These are phyloP conservation scores for Scheffersomyces insectosa DNA, from an alignment of 1,139 yeast genomes.

Conservation along the genomic window DNA sequence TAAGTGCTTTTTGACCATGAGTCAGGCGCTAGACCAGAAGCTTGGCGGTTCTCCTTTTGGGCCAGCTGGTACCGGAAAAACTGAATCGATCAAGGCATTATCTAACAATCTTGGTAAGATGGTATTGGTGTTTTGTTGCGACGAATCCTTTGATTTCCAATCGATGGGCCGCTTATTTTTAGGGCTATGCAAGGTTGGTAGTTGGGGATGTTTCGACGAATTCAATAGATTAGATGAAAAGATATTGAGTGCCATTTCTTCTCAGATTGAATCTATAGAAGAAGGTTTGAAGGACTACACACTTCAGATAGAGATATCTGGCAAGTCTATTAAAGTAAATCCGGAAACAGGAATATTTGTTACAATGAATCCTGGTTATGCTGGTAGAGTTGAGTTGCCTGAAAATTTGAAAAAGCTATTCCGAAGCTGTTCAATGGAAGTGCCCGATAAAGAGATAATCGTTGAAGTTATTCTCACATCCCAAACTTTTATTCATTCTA, in stretches of 20 bases:
- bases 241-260: conserved; percentile 81
- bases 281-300: conserved; percentile 36
- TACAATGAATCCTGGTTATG: conserved; percentile 90
- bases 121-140: conserved; percentile 89
- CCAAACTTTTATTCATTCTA: conserved; percentile 64
- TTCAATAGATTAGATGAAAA: conserved; percentile 77
- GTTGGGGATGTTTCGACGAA: conserved; percentile 97
- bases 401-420: conserved; percentile 83
- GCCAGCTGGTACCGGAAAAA: conserved; percentile 98
- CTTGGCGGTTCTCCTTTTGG: conserved; percentile 94
- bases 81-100: conserved; percentile 85
- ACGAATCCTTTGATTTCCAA: conserved; percentile 81
- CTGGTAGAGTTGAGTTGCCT: conserved; percentile 80
- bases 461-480: conserved; percentile 72
- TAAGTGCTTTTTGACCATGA: conserved; percentile 65
- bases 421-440: conserved; percentile 70
- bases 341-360: conserved; percentile 73
- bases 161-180: conserved; percentile 76
- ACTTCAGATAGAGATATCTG: conserved; percentile 47
- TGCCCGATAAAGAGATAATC: conserved; percentile 70
- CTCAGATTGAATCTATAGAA: conserved; percentile 77
- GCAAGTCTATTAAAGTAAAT: conserved; percentile 43
- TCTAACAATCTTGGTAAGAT: conserved; percentile 79
- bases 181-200: conserved; percentile 86
- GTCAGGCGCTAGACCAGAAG: conserved; percentile 70